These are phyloP conservation scores for Tilletiaria anomala DNA, from an alignment of 1,284 basidiomycete species.

Conservation along the genomic window DNA sequence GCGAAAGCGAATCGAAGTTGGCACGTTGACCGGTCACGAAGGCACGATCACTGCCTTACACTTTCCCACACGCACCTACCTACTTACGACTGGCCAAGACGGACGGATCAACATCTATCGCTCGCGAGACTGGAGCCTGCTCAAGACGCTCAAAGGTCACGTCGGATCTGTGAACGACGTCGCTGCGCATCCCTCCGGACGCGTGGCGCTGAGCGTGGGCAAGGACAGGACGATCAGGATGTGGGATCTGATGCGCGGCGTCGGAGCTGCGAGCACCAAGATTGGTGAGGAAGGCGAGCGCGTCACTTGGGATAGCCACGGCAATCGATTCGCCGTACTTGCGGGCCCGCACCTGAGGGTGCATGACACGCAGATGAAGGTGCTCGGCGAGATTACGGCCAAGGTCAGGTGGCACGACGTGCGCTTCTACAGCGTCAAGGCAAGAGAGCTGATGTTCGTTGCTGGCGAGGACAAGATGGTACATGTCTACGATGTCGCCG, in stretches of 20 bases:
- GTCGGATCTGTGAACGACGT: slow-evolving; percentile 79
- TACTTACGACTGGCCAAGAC: slow-evolving; percentile 73
- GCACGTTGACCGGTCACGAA: slow-evolving; percentile 78
- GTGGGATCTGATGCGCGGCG: slow-evolving; percentile 97
- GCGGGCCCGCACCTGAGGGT: slow-evolving; percentile 17
- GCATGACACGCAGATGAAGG: slow-evolving; percentile 27
- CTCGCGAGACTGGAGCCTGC: slow-evolving; percentile 78
- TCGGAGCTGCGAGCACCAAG: slow-evolving; percentile 72
- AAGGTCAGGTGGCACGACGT: slow-evolving; percentile 22
- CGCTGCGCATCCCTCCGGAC: slow-evolving; percentile 78
- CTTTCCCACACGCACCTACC: slow-evolving; percentile 75
- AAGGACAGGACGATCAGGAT: slow-evolving; percentile 77
- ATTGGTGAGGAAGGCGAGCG: slow-evolving; percentile 30
- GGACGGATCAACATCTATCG: slow-evolving; percentile 68
- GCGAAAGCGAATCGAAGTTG: slow-evolving; percentile 73
- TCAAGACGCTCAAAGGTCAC: slow-evolving; percentile 78
- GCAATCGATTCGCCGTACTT: slow-evolving; percentile 21
- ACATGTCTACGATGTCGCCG: slow-evolving; percentile 2
- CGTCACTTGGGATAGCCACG: slow-evolving; percentile 23
- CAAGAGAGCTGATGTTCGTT: slow-evolving; percentile 20
- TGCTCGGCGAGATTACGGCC: slow-evolving; percentile 23
- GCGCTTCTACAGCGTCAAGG: slow-evolving; percentile 5
- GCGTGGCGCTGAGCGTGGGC: slow-evolving; percentile 78
- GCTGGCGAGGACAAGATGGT: slow-evolving; percentile 7
- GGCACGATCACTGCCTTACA: slow-evolving; percentile 79